phyloP scores from a whole-genome alignment of 1,139 yeast genomes.

The Candida tropicalis region DNA sequence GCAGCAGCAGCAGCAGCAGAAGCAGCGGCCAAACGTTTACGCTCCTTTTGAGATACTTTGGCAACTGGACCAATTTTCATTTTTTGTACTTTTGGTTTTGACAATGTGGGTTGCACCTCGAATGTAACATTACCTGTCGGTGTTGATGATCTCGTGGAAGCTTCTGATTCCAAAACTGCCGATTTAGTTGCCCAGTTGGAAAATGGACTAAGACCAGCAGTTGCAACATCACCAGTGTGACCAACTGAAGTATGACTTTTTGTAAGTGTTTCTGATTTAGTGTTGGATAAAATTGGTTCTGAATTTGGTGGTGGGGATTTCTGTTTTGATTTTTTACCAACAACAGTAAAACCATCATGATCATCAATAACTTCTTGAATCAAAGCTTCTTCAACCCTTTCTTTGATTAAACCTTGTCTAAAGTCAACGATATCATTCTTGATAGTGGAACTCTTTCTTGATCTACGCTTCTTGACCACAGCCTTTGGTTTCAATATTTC shows the following conservation, averaged over 20 bases:
- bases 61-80: slow-evolving; percentile 38
- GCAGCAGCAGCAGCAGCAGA: slow-evolving; percentile 7
- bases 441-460: slow-evolving; percentile 33
- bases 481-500: slow-evolving; percentile 21
- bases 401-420: slow-evolving; percentile 19
- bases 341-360: slow-evolving; percentile 36
- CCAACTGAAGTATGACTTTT: slow-evolving; percentile 1
- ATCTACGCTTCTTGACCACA: slow-evolving; percentile 21
- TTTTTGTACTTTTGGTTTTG: slow-evolving; percentile 23
- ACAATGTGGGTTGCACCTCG: slow-evolving; percentile 6
- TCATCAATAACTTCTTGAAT: slow-evolving; percentile 33
- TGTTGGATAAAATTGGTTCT: neutral
- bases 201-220: slow-evolving; percentile 29
- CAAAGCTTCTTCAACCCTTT: slow-evolving; percentile 15
- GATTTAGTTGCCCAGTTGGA: slow-evolving; percentile 33
- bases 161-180: neutral
- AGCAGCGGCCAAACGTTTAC: slow-evolving; percentile 36
- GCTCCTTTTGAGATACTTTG: slow-evolving; percentile 54
- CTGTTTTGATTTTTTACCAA: slow-evolving; percentile 25
- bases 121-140: neutral
- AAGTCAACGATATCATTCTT: slow-evolving; percentile 26
- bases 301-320: slow-evolving; percentile 17
- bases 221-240: neutral
- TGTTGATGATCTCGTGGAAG: neutral
- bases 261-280: neutral